Base-by-base conservation (phyloP, 2,329 filamentous ascomycete species). In the Verruconis gallopava region DNA sequence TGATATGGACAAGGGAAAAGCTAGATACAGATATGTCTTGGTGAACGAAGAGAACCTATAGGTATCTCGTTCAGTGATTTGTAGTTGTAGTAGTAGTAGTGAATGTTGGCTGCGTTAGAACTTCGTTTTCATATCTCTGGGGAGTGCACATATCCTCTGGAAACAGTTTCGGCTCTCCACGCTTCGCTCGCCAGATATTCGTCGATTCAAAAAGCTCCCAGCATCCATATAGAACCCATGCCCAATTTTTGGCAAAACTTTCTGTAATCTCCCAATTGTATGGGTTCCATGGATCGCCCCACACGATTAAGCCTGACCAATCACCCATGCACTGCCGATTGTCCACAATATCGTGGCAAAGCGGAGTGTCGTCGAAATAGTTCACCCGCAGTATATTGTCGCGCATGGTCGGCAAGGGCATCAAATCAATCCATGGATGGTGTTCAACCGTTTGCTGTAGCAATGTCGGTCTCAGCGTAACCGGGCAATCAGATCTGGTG, bases 1-100 rank as follows among this genome's bases (percentile, higher is more conserved):
- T n/a, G 73, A 78, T 46, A 67, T 79, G 62, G 68, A 72, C 11
- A 56, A 58, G 0, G 75, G 74, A 1, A 71, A 73, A 55, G 68
- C 61, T 38, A 57, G 66, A 43, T 69, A 67, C 49, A 53, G 65
- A 41, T 59, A 53, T 46, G 53, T 55, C 15, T 48, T 62, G 35
- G 56, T 59, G 28, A 64, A 64, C 49, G 55, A 61, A 37, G 50
- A n/a, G 9, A 30, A 30, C 25, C n/a, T 9, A 30, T n/a, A n/a
- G n/a, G n/a, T n/a, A n/a, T n/a, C n/a, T n/a, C n/a, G n/a, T n/a
- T n/a, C n/a, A n/a, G n/a, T n/a, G n/a, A n/a, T n/a, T n/a, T n/a
- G n/a, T n/a, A n/a, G n/a, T n/a, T n/a, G n/a, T n/a, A n/a, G n/a
- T n/a, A n/a, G n/a, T n/a, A n/a, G n/a, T n/a, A n/a, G n/a, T n/a